These are phyloP conservation scores for Naumovozyma dairenensis DNA, from an alignment of 805 yeast species.

Conservation along the genomic window DNA sequence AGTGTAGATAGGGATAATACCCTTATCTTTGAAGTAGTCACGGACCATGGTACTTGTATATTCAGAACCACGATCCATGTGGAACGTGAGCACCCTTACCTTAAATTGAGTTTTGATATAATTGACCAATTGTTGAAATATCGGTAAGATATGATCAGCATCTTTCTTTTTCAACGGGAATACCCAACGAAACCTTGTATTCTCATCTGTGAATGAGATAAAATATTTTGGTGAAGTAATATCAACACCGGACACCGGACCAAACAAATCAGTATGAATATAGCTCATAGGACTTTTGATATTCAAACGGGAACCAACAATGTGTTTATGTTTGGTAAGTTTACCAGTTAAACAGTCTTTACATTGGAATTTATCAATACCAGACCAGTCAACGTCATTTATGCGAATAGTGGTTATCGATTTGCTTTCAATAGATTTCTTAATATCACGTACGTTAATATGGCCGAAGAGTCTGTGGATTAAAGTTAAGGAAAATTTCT, in stretches of 20 bases:
- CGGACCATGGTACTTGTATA: conserved; percentile 3
- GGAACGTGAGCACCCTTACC: conserved; percentile 2
- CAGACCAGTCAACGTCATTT: too few relatives aligned
- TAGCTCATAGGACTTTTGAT: conserved; percentile 6
- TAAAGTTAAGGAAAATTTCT: not conserved
- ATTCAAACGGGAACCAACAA: conserved; percentile 2
- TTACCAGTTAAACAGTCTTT: conserved; percentile 6
- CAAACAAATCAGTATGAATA: conserved; percentile 7
- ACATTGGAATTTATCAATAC: conserved; percentile 4
- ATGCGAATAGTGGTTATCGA: too few relatives aligned
- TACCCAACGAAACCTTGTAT: conserved; percentile 6
- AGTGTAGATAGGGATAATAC: conserved; percentile 6
- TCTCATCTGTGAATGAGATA: conserved; percentile 9
- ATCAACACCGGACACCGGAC: conserved; percentile 5
- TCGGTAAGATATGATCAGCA: conserved; percentile 1
- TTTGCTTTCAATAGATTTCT: too few relatives aligned
- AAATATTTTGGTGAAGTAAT: conserved; percentile 5
- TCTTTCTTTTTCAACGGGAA: conserved; percentile 2
- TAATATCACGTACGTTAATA: too few relatives aligned
- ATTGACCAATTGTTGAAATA: not conserved
- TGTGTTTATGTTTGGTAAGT: conserved; percentile 4
- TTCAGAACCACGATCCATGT: conserved; percentile 9
- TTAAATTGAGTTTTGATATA: conserved; percentile 2
- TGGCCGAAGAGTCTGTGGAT: not conserved
- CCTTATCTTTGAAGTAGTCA: conserved; percentile 2